A percentile compares a stretch with the other conserved stretches of the same genome.
These are phyloP conservation scores for Calonectria crousiana DNA, from an alignment of 2,329 filamentous ascomycete species.

Conservation along the genomic window DNA sequence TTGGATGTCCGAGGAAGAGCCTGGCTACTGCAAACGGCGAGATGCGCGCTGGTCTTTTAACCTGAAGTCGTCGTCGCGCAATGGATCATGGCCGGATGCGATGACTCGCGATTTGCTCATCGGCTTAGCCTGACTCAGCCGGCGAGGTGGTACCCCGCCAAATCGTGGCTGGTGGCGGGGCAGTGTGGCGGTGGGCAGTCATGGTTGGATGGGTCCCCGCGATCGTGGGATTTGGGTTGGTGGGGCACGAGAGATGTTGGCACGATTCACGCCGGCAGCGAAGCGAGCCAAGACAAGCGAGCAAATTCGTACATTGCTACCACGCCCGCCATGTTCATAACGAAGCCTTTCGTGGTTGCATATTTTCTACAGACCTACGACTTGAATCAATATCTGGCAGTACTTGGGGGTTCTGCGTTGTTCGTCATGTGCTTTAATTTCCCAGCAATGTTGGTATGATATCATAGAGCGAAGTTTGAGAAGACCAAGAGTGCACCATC, in stretches of 20 bases:
- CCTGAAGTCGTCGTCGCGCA: constrained; percentile 9
- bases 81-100: constrained; percentile 32
- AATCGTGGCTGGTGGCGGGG: constrained; percentile 6
- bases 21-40: constrained; percentile 17
- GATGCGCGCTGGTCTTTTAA: constrained; percentile 17
- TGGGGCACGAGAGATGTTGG: not conserved
- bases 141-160: not conserved
- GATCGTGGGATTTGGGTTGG: not conserved
- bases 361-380: not conserved
- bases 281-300: not conserved
- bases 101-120: constrained; percentile 11
- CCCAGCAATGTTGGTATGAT: not conserved
- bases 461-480: not conserved
- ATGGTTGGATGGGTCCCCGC: not conserved
- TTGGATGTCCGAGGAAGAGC: not conserved
- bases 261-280: not conserved
- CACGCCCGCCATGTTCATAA: not conserved
- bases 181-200: not conserved
- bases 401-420: not conserved
- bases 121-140: constrained; percentile 12
- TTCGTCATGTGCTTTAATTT: not conserved
- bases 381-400: not conserved
- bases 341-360: not conserved
- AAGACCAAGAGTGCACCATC: not conserved
- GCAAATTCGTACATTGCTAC: not conserved